Evolutionary conservation across 495 filamentous ascomycete genomes (phyloP), one percentile per base, ranked within the genome.

Genomic region (Podospora appendiculata): DNA sequence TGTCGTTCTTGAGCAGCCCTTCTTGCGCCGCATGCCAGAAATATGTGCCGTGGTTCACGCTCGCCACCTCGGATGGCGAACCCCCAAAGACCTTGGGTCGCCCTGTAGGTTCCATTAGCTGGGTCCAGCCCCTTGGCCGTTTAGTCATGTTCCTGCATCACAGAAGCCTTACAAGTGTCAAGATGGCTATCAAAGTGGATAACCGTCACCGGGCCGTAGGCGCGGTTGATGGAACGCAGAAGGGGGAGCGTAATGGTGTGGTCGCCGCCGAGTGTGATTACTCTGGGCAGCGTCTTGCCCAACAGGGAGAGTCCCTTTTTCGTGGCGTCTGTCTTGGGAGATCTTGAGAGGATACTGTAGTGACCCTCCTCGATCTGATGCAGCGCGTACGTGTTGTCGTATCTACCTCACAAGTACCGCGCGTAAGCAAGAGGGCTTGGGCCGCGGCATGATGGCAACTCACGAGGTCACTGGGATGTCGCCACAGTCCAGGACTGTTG

Each of bases 121-220:
- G 25, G 2, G 25, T 2, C 25, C 25, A n/a, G 25, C 25, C 25
- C n/a, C n/a, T n/a, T 25, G 32, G 7, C 13, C 25, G n/a, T n/a
- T n/a, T n/a, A n/a, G n/a, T 44, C n/a, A 2, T 58, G 76, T 70
- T 10, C 71, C 72, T 13, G 70, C 17, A 7, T 14, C 10, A n/a
- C 3, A 78, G 77, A 58, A 46, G 81, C 77, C 85, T 58, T 67
- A 61, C 88, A 93, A 0, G 89, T 94, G 60, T 95, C 89, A 1
- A 88, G 76, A 60, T 89, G 85, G 41, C 69, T 86, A 63, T 94
- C 89, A 61, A 95, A 94, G 70, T 95, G 89, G 48, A 95, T 79
- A 13, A 94, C 89, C 1, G 89, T 83, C 2, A 93, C 78, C 2
- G 88, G 87, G 40, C 83, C 82, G 63, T 93, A 87, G 39, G 88